phyloP scores from a whole-genome alignment of 139 green algal species.

The Marvania coccoides region DNA sequence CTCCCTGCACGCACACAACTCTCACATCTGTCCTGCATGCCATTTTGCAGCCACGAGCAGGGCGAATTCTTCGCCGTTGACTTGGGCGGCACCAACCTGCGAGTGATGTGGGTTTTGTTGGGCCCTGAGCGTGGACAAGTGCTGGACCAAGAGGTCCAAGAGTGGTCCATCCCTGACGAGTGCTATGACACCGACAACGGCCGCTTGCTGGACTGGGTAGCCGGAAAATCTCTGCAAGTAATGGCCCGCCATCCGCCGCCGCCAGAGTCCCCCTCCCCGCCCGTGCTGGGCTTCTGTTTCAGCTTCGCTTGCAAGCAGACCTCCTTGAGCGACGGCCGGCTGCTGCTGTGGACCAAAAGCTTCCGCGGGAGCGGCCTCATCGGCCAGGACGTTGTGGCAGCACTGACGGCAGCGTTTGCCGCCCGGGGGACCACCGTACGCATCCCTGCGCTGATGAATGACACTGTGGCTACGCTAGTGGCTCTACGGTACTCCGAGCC shows the following conservation, averaged over 20 bases:
- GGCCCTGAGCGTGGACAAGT: conserved; percentile 6
- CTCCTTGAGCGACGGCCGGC: conserved; percentile 56
- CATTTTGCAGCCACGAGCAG: conserved; percentile 41
- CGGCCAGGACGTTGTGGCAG: conserved; percentile 41
- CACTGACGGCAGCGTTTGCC: conserved; percentile 32
- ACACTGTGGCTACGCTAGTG: conserved; percentile 68
- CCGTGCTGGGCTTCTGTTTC: conserved; percentile 86
- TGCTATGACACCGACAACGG: conserved; percentile 20
- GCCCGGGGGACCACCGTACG: conserved; percentile 17
- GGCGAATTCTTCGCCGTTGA: conserved; percentile 77
- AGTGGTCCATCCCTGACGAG: conserved; percentile 18
- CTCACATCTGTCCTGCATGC: no score
- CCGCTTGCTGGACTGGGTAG: conserved; percentile 19
- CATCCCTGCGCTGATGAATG: conserved; percentile 67
- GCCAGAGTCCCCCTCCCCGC: neutral
- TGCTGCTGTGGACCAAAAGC: conserved; percentile 87
- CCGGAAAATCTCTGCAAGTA: conserved; percentile 9
- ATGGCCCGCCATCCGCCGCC: neutral
- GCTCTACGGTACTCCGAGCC: conserved; percentile 52
- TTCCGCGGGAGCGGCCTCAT: conserved; percentile 36
- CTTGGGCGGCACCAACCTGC: conserved; percentile 86
- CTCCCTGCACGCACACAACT: no score
- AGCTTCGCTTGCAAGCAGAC: conserved; percentile 79
- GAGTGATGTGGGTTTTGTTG: conserved; percentile 53
- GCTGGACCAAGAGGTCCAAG: conserved; percentile 16